phyloP scores from a whole-genome alignment of 2,329 filamentous ascomycete species.

The Fusarium tricinctum region DNA sequence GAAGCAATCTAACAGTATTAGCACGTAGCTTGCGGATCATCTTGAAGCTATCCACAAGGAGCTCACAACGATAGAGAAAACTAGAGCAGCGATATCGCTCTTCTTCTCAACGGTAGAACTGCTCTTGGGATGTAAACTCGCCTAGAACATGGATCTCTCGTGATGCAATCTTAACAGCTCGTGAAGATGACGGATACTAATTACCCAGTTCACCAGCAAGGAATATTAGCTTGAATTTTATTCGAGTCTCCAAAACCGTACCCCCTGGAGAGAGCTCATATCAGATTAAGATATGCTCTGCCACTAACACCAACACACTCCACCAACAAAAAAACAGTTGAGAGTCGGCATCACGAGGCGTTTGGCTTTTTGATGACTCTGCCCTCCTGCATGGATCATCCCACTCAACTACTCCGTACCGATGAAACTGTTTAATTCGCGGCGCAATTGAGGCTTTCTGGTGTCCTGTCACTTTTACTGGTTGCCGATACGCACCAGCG shows the following conservation, averaged over 20 bases:
- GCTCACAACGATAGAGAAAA: not conserved
- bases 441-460: constrained; percentile 3
- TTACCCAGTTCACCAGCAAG: not conserved
- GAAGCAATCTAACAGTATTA: not conserved
- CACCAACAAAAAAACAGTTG: constrained; percentile 24
- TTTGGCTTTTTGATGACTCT: constrained; percentile 36
- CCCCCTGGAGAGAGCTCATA: not conserved
- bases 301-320: constrained; percentile 8
- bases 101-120: not conserved
- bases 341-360: constrained; percentile 24
- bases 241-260: not conserved
- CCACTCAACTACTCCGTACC: constrained; percentile 2
- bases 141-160: no score
- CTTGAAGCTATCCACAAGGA: constrained; percentile 3
- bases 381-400: not conserved
- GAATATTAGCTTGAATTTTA: constrained; percentile 1
- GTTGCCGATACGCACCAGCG: not conserved
- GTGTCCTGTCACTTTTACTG: not conserved
- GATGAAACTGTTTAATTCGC: not conserved
- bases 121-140: not conserved
- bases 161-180: not conserved
- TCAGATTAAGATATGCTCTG: constrained; percentile 4
- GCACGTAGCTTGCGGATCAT: not conserved
- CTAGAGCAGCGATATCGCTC: not conserved
- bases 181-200: not conserved